phyloP scores from a whole-genome alignment of 371 early-diverging fungal genomes.

The Nematocida major region DNA sequence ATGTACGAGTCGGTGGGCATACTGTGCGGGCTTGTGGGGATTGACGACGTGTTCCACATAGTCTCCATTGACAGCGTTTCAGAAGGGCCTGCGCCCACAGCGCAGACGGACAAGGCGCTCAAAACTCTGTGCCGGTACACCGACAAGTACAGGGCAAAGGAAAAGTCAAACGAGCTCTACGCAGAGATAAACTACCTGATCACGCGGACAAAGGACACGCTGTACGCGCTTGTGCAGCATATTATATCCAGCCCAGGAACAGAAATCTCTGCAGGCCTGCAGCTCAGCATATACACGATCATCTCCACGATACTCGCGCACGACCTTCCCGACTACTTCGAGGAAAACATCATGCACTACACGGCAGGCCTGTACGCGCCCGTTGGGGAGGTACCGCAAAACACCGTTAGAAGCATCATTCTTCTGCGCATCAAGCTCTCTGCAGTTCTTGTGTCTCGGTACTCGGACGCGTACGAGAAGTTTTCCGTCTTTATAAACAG shows the following conservation, averaged over 20 bases:
- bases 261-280: neutral
- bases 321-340: conserved; percentile 5
- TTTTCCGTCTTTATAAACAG: neutral
- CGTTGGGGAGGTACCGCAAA: no score
- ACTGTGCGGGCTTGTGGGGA: neutral
- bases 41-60: neutral
- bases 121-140: neutral
- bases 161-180: conserved; percentile 5
- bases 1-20: neutral
- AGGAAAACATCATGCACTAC: neutral
- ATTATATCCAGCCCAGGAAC: neutral
- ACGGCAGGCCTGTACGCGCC: neutral
- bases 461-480: neutral
- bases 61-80: neutral
- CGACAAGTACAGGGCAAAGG: neutral
- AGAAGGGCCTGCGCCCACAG: neutral
- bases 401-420: neutral
- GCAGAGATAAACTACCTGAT: conserved; percentile 1
- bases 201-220: no score
- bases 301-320: neutral
- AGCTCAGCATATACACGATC: neutral
- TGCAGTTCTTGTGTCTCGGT: neutral
- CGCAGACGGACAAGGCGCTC: neutral
- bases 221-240: neutral
- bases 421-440: neutral